Conservation (phyloP, 768 basidiomycete species). For the Mrakia gelida region DNA sequence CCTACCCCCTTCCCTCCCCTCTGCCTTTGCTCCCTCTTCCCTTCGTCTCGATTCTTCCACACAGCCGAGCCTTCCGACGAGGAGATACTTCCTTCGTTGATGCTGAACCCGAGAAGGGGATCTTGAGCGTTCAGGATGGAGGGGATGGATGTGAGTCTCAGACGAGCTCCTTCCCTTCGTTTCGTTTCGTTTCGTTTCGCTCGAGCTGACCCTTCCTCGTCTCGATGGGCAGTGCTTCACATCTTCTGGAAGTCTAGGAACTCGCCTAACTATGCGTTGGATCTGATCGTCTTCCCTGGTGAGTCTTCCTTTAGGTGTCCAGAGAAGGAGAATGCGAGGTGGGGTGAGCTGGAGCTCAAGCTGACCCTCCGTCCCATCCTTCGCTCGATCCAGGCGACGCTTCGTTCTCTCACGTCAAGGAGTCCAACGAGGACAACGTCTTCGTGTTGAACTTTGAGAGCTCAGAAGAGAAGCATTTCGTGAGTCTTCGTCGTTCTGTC, state of each 20-base stretch:
- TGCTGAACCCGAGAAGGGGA: slow-evolving; percentile 24
- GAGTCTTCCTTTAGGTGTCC: neutral
- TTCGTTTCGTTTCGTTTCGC: neutral
- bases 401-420: slow-evolving; percentile 10
- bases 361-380: neutral
- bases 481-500: neutral
- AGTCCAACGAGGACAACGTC: slow-evolving; percentile 25
- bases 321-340: too few species aligned
- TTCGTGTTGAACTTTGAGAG: slow-evolving; percentile 24
- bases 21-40: neutral
- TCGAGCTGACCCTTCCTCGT: too few species aligned
- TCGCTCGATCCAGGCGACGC: slow-evolving; percentile 16
- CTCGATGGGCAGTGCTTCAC: slow-evolving; percentile 16
- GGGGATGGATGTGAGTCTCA: slow-evolving; percentile 26
- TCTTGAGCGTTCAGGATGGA: slow-evolving; percentile 17
- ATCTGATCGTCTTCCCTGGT: slow-evolving; percentile 30
- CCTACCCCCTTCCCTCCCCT: neutral
- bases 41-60: neutral
- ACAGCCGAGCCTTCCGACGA: slow-evolving; percentile 18
- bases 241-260: slow-evolving; percentile 22
- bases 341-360: neutral
- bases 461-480: slow-evolving; percentile 26
- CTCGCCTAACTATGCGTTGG: neutral
- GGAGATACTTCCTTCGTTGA: slow-evolving; percentile 24
- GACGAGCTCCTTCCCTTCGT: neutral